Percentiles rank a stretch among this genome's conserved stretches.
Evolutionary conservation across 768 basidiomycete species (phyloP).

Genomic region (Pisolithus tinctorius): DNA sequence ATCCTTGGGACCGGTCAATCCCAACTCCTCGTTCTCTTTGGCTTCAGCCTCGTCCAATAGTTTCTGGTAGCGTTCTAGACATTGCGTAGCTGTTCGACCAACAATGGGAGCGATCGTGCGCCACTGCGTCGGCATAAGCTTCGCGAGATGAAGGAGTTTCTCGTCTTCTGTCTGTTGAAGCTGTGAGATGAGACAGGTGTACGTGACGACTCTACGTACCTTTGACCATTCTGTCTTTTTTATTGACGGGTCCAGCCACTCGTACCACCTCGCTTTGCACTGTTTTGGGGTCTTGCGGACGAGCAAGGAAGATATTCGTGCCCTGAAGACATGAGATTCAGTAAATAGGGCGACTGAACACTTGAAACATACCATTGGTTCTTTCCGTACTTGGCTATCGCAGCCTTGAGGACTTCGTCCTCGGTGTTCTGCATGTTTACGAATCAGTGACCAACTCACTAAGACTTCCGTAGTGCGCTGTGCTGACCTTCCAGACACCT

Average conservation of each 20-base stretch:
- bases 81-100: constrained; percentile 95
- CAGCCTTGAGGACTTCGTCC: constrained; percentile 98
- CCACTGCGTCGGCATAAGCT: constrained; percentile 99
- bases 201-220: constrained; percentile 34
- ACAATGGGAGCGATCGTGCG: constrained; percentile 98
- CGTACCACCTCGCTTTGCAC: constrained; percentile 99
- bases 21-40: constrained; percentile 93
- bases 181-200: neutral
- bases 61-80: constrained; percentile 97
- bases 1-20: constrained; percentile 72
- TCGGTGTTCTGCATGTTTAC: constrained; percentile 68
- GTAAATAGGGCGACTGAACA: neutral
- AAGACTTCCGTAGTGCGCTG: neutral
- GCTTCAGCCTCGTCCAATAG: constrained; percentile 95
- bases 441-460: constrained; percentile 1
- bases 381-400: constrained; percentile 95
- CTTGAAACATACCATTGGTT: constrained; percentile 71
- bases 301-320: constrained; percentile 93
- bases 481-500: constrained; percentile 78
- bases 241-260: constrained; percentile 98
- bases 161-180: constrained; percentile 84
- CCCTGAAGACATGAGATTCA: constrained; percentile 42
- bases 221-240: constrained; percentile 99
- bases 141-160: constrained; percentile 94
- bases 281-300: constrained; percentile 99